A percentile compares a stretch with the other conserved stretches of the same genome.
phyloP scores from a whole-genome alignment of 1,284 basidiomycete species.

The Exobasidium rhododendri region DNA sequence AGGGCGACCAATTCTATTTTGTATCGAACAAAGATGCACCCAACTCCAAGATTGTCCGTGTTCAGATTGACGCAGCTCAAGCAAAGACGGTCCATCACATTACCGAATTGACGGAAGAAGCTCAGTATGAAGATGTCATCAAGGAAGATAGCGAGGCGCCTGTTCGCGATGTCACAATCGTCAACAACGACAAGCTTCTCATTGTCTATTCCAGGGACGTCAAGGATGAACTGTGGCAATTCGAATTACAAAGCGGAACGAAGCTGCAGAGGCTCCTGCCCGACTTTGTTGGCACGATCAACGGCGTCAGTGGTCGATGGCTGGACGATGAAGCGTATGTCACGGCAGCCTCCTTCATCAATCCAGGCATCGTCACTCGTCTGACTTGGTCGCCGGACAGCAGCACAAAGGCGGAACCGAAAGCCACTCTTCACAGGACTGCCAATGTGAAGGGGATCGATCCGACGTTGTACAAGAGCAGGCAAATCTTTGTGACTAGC shows the following conservation, averaged over 20 bases:
- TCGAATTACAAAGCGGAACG: constrained; percentile 63
- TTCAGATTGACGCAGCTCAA: constrained; percentile 27
- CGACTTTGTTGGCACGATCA: constrained; percentile 69
- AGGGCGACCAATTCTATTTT: constrained; percentile 48
- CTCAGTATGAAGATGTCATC: constrained; percentile 62
- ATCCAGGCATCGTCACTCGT: constrained; percentile 64
- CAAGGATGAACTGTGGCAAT: constrained; percentile 76
- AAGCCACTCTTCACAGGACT: constrained; percentile 8
- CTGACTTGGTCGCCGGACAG: constrained; percentile 33
- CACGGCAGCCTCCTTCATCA: constrained; percentile 68
- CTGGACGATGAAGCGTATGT: constrained; percentile 69
- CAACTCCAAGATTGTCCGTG: constrained; percentile 45
- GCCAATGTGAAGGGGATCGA: constrained; percentile 61
- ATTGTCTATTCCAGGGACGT: constrained; percentile 74
- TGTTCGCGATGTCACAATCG: constrained; percentile 61
- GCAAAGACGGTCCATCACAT: constrained; percentile 34
- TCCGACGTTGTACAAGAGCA: constrained; percentile 68
- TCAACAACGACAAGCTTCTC: constrained; percentile 65
- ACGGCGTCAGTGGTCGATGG: constrained; percentile 61
- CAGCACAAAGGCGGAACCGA: constrained; percentile 42
- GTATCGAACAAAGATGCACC: constrained; percentile 50
- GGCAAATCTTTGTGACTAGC: constrained; percentile 64
- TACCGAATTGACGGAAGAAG: constrained; percentile 32
- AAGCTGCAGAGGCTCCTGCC: constrained; percentile 64
- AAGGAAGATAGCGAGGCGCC: constrained; percentile 67